Evolutionary conservation across 768 basidiomycete species (phyloP).

Genomic region (Austroboletus eburneus): DNA sequence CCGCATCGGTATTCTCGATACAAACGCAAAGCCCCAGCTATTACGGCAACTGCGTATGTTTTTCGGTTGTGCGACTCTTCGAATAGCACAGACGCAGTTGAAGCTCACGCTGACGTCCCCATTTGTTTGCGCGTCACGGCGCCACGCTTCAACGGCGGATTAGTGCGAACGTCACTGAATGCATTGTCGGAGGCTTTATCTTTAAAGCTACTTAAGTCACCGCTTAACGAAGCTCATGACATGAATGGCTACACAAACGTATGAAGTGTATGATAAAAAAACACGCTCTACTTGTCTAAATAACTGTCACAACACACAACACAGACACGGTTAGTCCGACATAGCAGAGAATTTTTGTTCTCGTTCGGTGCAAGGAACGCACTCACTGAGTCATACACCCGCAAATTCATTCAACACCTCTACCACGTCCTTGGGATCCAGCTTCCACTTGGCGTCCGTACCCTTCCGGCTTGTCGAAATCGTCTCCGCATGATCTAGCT

Average conservation of each 20-base stretch:
- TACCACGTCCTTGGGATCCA: slow-evolving; percentile 36
- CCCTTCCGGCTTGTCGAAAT: slow-evolving; percentile 65
- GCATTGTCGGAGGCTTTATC: slow-evolving; percentile 22
- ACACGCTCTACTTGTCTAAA: no score
- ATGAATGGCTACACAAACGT: no score
- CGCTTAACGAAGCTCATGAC: no score
- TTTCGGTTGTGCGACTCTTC: background rate
- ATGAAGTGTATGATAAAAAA: no score
- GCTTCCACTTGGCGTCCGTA: slow-evolving; percentile 73
- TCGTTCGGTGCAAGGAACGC: no score
- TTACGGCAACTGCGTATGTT: slow-evolving; percentile 19
- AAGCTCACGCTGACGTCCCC: slow-evolving; percentile 14
- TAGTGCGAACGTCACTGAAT: slow-evolving; percentile 25
- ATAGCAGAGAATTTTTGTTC: no score
- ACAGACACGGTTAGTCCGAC: no score
- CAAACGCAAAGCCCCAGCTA: slow-evolving; percentile 32
- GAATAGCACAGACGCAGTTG: slow-evolving; percentile 23
- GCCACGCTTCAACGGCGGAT: slow-evolving; percentile 25
- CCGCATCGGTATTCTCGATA: slow-evolving; percentile 16
- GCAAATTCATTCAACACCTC: slow-evolving; percentile 26
- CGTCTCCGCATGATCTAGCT: slow-evolving; percentile 69
- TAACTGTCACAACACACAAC: no score
- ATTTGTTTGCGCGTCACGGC: slow-evolving; percentile 22
- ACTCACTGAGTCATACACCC: background rate
- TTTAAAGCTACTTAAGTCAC: no score